Conservation (phyloP, 202 grass and related monocot genomes). For the Carex sylvatica region DNA sequence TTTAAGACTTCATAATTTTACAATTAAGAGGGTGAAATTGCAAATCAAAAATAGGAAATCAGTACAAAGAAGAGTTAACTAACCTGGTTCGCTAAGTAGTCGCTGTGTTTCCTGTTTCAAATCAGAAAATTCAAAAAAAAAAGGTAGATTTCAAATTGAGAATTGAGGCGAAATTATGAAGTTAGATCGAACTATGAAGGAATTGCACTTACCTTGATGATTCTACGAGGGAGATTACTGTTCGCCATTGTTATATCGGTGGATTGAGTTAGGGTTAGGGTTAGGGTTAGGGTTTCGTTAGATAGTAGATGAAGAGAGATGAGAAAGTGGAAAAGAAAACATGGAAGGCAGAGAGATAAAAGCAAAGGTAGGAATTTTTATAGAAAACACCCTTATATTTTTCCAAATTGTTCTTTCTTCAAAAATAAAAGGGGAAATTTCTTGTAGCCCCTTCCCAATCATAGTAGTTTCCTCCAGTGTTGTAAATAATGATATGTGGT, state of each 20-base stretch:
- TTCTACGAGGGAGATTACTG: constrained; percentile 76
- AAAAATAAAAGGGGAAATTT: too few species aligned
- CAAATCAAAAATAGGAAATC: background rate
- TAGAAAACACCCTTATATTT: background rate
- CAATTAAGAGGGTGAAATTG: background rate
- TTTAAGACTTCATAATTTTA: background rate
- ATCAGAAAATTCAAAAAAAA: constrained; percentile 28
- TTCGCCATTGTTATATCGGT: constrained; percentile 44
- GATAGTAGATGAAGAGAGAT: background rate
- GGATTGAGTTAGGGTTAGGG: constrained; percentile 2
- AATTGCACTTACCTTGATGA: constrained; percentile 65
- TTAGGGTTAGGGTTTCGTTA: constrained; percentile 34
- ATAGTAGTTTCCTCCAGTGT: too few species aligned
- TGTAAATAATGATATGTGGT: too few species aligned
- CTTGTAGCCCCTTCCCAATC: too few species aligned
- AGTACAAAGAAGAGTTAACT: background rate
- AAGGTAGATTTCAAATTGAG: constrained; percentile 13
- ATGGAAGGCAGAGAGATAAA: background rate
- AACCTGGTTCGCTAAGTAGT: constrained; percentile 89
- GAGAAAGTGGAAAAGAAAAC: background rate
- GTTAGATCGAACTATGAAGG: background rate
- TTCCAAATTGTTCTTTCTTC: background rate
- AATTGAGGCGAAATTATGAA: background rate
- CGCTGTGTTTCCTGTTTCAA: constrained; percentile 74
- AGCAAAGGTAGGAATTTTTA: background rate